Evolutionary conservation across 306 rosid species (phyloP), one percentile per base, ranked within the genome.

Genomic region (Leucaena leucocephala): DNA sequence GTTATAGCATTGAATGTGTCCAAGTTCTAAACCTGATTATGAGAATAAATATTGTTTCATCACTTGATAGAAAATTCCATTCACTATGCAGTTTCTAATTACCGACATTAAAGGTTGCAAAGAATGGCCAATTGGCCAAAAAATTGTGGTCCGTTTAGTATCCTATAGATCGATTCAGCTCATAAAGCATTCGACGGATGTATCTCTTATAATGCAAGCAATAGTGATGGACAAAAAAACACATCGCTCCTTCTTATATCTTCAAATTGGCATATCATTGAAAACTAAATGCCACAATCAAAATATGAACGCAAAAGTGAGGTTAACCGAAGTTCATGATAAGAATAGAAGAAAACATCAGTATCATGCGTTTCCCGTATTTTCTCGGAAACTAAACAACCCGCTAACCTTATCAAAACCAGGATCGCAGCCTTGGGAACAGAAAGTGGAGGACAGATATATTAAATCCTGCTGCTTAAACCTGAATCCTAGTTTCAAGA

Each of bases 401-500:
- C 62, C 57, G 27, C 87, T 83, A 21, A 92, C 97, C 86, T 69
- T 86, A 43, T 88, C 88, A 70, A 94, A 91, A 61, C 98, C 95
- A 64, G 86, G 83, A 78, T 84, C 85, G 55, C 91, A 90, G 66
- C 89, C 97, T 38, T 88, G 81, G 7, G 90, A 75, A 80, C 79
- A 72, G 81, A 94, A 94, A 45, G 97, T 94, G 11, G 94, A 86
- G 5, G 97, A 92, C 79, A 91, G 40, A 86, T 88, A 92, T 0
- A 80, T 78, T 77, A 92, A 91, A 89, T 92, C 97, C 77, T 94
- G 98, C 77, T 94, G 98, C 87, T 94, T 94, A 81, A 94, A 94
- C 62, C 93, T 79, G 68, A 91, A 94, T 22, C 98, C 97, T 57
- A 94, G 81, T 73, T 94, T 94, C 86, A 94, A 84, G 68, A 88